These are phyloP conservation scores for Fusarium multiceps DNA, from an alignment of 2,329 filamentous ascomycete genomes.

Conservation along the genomic window DNA sequence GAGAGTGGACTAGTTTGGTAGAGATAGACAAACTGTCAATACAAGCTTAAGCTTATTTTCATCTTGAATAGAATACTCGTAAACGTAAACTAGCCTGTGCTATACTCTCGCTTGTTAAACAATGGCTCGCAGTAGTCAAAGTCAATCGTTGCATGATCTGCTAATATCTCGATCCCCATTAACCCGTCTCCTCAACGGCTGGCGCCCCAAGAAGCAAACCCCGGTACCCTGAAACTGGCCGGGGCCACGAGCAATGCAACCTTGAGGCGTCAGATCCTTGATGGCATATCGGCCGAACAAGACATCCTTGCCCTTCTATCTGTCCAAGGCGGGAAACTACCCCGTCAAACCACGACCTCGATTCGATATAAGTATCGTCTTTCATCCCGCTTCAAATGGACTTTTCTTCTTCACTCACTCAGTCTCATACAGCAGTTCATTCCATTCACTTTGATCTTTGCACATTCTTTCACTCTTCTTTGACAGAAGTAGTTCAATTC, in stretches of 20 bases:
- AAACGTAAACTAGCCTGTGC: background rate
- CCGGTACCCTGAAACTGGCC: slow-evolving; percentile 35
- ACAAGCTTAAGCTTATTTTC: background rate
- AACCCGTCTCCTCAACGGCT: background rate
- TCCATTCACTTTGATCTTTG: slow-evolving; percentile 46
- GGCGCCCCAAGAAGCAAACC: background rate
- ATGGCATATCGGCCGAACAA: slow-evolving; percentile 29
- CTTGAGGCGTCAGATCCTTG: slow-evolving; percentile 27
- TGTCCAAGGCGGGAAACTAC: slow-evolving; percentile 20
- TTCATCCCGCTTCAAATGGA: background rate
- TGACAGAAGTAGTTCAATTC: slow-evolving; percentile 49
- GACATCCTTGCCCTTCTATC: slow-evolving; percentile 18
- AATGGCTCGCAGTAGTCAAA: background rate
- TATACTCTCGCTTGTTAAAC: background rate
- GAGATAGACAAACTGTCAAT: background rate
- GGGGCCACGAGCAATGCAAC: slow-evolving; percentile 30
- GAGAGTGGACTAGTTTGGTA: background rate
- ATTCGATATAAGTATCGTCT: slow-evolving; percentile 36
- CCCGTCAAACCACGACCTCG: slow-evolving; percentile 25
- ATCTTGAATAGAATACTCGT: background rate
- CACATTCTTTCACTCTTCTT: slow-evolving; percentile 46
- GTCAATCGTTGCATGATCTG: slow-evolving; percentile 25
- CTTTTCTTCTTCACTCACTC: slow-evolving; percentile 27
- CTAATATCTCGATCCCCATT: slow-evolving; percentile 6
- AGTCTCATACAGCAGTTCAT: slow-evolving; percentile 45